A percentile compares a stretch with the other conserved stretches of the same genome.
Evolutionary conservation across 768 basidiomycete genomes (phyloP).

Genomic region (Russula ochroleuca): DNA sequence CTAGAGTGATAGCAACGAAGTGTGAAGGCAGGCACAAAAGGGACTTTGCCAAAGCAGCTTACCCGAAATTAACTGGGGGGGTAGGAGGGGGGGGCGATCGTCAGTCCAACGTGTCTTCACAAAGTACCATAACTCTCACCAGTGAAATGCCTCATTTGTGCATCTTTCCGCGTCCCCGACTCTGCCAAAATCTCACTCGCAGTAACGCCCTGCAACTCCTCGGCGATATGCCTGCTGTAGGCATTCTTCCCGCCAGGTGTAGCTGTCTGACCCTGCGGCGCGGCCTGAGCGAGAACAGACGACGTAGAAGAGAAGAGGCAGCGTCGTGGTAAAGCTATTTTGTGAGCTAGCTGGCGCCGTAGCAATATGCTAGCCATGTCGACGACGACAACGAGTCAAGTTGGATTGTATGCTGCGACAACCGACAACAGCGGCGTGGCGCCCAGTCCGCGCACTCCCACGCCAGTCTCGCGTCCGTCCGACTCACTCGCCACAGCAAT

Average conservation of each 20-base stretch:
- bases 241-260: slow-evolving; percentile 42
- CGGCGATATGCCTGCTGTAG: slow-evolving; percentile 69
- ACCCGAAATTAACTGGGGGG: slow-evolving; percentile 86
- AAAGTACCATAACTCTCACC: slow-evolving; percentile 44
- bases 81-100: not conserved
- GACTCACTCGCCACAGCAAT: not conserved
- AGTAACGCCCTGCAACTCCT: slow-evolving; percentile 77
- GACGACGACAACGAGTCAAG: slow-evolving; percentile 28
- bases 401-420: no score
- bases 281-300: slow-evolving; percentile 38
- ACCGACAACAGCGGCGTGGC: not conserved
- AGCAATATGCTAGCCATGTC: slow-evolving; percentile 64
- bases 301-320: slow-evolving; percentile 33
- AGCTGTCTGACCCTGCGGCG: slow-evolving; percentile 26
- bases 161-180: slow-evolving; percentile 62
- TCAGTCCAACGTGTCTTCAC: not conserved
- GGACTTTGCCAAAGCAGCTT: slow-evolving; percentile 27
- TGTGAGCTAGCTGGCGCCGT: slow-evolving; percentile 50
- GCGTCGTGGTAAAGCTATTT: slow-evolving; percentile 38
- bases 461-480: not conserved
- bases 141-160: slow-evolving; percentile 90
- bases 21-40: not conserved
- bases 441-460: slow-evolving; percentile 9
- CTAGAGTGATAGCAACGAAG: slow-evolving; percentile 37
- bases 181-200: slow-evolving; percentile 79